Conservation (phyloP, 1,284 basidiomycete species). For the Trametes sp. region DNA sequence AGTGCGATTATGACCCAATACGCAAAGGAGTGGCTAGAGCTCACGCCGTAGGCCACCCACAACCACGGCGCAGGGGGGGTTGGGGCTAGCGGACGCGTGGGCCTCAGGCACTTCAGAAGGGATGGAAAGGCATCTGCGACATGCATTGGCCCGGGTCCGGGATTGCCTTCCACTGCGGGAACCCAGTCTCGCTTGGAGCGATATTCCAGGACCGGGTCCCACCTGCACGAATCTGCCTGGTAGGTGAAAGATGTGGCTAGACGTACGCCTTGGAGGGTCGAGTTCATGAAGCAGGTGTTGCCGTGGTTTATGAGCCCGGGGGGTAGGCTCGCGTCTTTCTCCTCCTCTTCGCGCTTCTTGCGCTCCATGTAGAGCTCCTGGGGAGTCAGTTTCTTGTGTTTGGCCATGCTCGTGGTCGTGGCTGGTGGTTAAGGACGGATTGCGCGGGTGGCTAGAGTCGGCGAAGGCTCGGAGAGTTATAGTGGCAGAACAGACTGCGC, state of each 20-base stretch:
- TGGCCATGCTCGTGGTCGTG: slow-evolving; percentile 54
- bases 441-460: neutral
- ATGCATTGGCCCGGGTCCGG: too few species aligned
- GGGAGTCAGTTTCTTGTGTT: slow-evolving; percentile 59
- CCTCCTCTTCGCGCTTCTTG: slow-evolving; percentile 67
- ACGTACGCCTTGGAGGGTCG: slow-evolving; percentile 74
- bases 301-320: slow-evolving; percentile 87
- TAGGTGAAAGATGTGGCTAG: neutral
- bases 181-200: too few species aligned
- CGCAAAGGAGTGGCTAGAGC: too few species aligned
- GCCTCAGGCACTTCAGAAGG: too few species aligned
- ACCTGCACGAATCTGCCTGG: too few species aligned
- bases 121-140: too few species aligned
- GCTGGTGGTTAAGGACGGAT: neutral
- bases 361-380: slow-evolving; percentile 69
- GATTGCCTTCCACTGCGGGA: too few species aligned
- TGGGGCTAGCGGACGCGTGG: too few species aligned
- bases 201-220: too few species aligned
- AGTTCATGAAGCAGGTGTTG: slow-evolving; percentile 95
- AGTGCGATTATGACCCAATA: too few species aligned
- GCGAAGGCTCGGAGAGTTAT: slow-evolving; percentile 11
- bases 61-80: too few species aligned
- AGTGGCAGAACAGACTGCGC: slow-evolving; percentile 24
- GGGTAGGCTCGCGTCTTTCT: slow-evolving; percentile 64
- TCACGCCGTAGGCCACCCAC: too few species aligned